Percentiles rank a stretch among this genome's conserved stretches.
Conservation (phyloP, 805 yeast genomes). For the Peterozyma toletana region DNA sequence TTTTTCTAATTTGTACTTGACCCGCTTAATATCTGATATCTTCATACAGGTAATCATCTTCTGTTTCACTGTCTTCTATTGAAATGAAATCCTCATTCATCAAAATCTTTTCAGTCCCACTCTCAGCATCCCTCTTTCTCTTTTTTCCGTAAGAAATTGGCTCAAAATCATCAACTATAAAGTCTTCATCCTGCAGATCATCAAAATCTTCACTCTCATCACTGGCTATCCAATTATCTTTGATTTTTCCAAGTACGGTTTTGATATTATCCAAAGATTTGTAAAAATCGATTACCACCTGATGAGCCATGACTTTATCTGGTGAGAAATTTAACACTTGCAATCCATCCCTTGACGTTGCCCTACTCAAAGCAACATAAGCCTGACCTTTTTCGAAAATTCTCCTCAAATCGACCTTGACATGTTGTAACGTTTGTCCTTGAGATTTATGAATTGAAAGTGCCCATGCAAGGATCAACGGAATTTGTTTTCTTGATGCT, state of each 20-base stretch:
- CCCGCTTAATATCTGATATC: too few species aligned
- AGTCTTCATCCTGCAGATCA: slow-evolving; percentile 1
- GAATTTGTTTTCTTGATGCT: slow-evolving; percentile 74
- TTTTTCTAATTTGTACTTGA: too few species aligned
- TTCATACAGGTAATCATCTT: too few species aligned
- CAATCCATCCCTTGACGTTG: slow-evolving; percentile 67
- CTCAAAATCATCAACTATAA: too few species aligned
- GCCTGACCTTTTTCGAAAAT: slow-evolving; percentile 93
- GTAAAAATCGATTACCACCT: slow-evolving; percentile 67
- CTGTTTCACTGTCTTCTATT: too few species aligned
- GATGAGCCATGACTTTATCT: slow-evolving; percentile 59
- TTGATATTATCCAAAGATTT: slow-evolving; percentile 31
- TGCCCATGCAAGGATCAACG: slow-evolving; percentile 94
- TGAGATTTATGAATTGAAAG: slow-evolving; percentile 93
- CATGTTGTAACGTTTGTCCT: slow-evolving; percentile 79
- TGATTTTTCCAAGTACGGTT: slow-evolving; percentile 22
- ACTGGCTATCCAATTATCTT: not conserved
- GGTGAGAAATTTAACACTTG: slow-evolving; percentile 72
- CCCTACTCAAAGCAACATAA: slow-evolving; percentile 91
- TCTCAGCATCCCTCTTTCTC: too few species aligned
- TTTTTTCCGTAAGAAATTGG: too few species aligned
- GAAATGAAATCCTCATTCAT: too few species aligned
- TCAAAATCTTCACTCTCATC: slow-evolving; percentile 9
- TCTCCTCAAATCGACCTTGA: slow-evolving; percentile 65
- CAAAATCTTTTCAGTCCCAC: too few species aligned